Base-by-base conservation (phyloP, 1,284 basidiomycete genomes). In the Earliella scabrosa region DNA sequence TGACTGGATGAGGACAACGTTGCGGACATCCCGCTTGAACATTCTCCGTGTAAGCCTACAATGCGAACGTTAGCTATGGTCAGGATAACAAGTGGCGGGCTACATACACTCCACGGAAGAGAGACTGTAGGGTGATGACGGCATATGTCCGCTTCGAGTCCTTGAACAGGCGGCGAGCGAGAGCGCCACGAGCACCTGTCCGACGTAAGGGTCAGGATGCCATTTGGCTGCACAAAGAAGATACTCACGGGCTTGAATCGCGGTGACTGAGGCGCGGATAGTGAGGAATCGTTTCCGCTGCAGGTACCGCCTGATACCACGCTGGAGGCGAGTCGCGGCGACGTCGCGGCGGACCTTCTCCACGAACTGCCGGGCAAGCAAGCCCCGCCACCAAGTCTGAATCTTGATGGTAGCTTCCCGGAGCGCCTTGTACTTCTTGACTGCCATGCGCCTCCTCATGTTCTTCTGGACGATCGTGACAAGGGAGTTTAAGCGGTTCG, bases 381-480 rank as follows among this genome's bases (percentile, higher is more conserved):
- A 83, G 34, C 92, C 90, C 60, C 97, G 84, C 93, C 95, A 98
- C 90, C 93, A 93, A 0, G 93, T 89, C 73, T 99, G 97, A 32
- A 99, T 88, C 69, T 78, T 86, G 72, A 98, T 89, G 1, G 95
- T 87, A 20, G 89, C 86, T 8, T 63, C 69, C 27, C 93, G 87
- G 60, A 97, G 80, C 52, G 82, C 75, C 61, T 82, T 82, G 69
- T 97, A 99, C 50, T 83, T 83, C 70, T 90, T 93, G 63, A 91
- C 83, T 4, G 93, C 93, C 77, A 97, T 83, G 45, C 88, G 82
- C 43, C 95, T 81, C 43, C 93, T 83, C 77, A 98, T 89, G 72
- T 98, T 98, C 85, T 99, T 99, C 78, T 99, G 97, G 14, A 99
- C 91, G 45, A 97, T 82, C 13, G 94, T 98, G 53, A 97, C 95